These are phyloP conservation scores for Hemisphaericaspora nanyangensis DNA, from an alignment of 805 yeast species.

Conservation along the genomic window DNA sequence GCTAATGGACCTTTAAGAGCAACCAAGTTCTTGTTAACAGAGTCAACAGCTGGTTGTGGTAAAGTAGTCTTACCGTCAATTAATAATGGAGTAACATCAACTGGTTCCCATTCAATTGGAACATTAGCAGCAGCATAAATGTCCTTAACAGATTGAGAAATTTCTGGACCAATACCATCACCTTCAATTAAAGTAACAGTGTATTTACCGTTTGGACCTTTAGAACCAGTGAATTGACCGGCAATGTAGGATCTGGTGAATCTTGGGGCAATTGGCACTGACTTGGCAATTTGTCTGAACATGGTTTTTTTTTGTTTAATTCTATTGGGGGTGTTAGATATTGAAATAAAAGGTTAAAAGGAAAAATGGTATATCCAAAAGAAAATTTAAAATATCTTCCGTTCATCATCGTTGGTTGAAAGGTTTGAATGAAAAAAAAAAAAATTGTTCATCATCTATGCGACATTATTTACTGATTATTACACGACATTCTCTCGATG, in stretches of 20 bases:
- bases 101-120: constrained; percentile 96
- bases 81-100: constrained; percentile 91
- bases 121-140: constrained; percentile 92
- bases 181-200: constrained; percentile 96
- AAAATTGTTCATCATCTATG: background rate
- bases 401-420: too few species aligned
- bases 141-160: constrained; percentile 88
- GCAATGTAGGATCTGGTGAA: constrained; percentile 50
- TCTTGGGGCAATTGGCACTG: constrained; percentile 20
- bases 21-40: constrained; percentile 87
- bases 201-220: constrained; percentile 76
- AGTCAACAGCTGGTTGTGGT: constrained; percentile 87
- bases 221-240: constrained; percentile 60
- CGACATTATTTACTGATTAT: background rate
- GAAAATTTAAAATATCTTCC: background rate
- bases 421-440: too few species aligned
- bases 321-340: background rate
- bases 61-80: constrained; percentile 91
- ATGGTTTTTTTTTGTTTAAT: constrained; percentile 10
- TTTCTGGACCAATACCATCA: constrained; percentile 95
- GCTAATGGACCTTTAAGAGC: constrained; percentile 98
- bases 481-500: background rate
- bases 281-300: constrained; percentile 33
- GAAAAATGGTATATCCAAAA: background rate
- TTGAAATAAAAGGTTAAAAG: background rate